Evolutionary conservation across 2,329 filamentous ascomycete species (phyloP).

Genomic region (Neopestalotiopsis sp.): DNA sequence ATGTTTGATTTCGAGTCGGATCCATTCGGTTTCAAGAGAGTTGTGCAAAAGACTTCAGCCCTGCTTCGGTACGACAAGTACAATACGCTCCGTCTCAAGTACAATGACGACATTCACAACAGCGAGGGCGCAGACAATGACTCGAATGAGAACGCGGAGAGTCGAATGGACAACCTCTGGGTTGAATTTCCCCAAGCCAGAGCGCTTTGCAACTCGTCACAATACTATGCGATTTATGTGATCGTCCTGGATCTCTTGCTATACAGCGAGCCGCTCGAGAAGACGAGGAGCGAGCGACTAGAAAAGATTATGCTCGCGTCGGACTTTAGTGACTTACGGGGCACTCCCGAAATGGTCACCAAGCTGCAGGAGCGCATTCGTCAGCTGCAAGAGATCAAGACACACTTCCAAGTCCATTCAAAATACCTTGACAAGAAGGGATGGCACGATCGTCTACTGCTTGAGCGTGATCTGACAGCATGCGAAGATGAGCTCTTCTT

Average conservation of each 20-base stretch:
- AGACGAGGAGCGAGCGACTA: constrained; percentile 91
- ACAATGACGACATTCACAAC: constrained; percentile 89
- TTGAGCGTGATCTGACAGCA: constrained; percentile 85
- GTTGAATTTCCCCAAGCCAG: constrained; percentile 94
- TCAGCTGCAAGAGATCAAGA: constrained; percentile 94
- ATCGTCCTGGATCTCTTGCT: constrained; percentile 95
- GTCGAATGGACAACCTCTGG: constrained; percentile 93
- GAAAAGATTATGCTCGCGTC: constrained; percentile 99
- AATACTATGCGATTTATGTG: constrained; percentile 98
- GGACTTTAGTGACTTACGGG: constrained; percentile 95
- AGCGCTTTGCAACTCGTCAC: constrained; percentile 94
- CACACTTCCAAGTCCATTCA: constrained; percentile 91
- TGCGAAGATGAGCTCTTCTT: constrained; percentile 99
- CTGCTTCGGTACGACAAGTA: constrained; percentile 96
- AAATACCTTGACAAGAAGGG: constrained; percentile 85
- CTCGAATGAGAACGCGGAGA: constrained; percentile 66
- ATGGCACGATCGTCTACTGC: constrained; percentile 87
- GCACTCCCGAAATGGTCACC: constrained; percentile 90
- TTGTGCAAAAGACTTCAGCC: constrained; percentile 95
- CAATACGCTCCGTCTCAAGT: constrained; percentile 95
- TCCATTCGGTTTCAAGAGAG: constrained; percentile 96
- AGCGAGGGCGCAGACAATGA: constrained; percentile 60
- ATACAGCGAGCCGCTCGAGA: constrained; percentile 95
- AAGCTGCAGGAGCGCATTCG: constrained; percentile 90
- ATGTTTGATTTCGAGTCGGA: constrained; percentile 96